Conservation (phyloP, 352 stramenopile genomes). For the Globisporangium apiculatum region DNA sequence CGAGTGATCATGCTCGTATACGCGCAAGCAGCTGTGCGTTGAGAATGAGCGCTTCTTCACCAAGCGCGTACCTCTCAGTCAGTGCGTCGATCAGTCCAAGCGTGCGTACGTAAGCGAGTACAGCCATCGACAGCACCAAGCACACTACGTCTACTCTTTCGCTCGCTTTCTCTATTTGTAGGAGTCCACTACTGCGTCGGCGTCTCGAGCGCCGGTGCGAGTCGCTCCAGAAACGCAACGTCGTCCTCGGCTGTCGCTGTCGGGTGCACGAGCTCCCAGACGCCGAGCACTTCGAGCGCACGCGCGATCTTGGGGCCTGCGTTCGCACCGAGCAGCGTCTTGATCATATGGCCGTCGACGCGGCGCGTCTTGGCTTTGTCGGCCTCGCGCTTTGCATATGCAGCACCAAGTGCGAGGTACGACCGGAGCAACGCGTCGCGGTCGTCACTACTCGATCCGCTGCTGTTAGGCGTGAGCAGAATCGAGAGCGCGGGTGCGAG, state of each 20-base stretch:
- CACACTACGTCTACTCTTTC: no score
- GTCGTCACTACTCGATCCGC: not conserved
- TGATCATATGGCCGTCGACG: slow-evolving; percentile 45
- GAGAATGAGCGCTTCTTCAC: no score
- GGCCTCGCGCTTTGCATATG: slow-evolving; percentile 20
- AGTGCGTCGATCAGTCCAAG: no score
- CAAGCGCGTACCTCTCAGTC: no score
- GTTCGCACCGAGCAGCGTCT: slow-evolving; percentile 24
- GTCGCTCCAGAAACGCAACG: slow-evolving; percentile 27
- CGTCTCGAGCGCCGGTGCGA: slow-evolving; percentile 7
- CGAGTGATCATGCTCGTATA: no score
- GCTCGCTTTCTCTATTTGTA: not conserved
- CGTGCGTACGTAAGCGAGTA: no score
- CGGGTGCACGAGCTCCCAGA: slow-evolving; percentile 49
- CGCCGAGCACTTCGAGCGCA: slow-evolving; percentile 42
- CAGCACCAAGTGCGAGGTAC: slow-evolving; percentile 26
- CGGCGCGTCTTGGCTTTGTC: slow-evolving; percentile 18
- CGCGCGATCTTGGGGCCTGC: slow-evolving; percentile 30
- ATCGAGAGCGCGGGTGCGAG: slow-evolving; percentile 43
- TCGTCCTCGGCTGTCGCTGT: slow-evolving; percentile 20
- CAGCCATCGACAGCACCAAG: no score
- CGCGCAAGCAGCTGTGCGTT: no score
- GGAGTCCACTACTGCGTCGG: not conserved
- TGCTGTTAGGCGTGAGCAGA: slow-evolving; percentile 22
- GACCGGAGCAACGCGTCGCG: slow-evolving; percentile 19